phyloP scores from a whole-genome alignment of 2,329 filamentous ascomycete genomes.

The Coniochaeta sp. region DNA sequence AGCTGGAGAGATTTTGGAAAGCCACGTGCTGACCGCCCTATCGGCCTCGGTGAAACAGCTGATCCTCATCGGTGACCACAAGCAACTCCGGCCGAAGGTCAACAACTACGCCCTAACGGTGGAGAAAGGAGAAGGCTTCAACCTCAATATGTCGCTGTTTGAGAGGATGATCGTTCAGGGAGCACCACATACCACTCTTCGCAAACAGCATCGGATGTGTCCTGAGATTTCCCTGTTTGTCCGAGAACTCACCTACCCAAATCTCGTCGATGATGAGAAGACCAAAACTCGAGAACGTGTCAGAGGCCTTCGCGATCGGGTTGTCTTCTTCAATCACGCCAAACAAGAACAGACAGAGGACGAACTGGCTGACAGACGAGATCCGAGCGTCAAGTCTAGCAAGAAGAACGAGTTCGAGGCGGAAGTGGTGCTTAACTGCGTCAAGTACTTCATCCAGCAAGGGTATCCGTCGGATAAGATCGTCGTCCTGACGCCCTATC shows the following conservation, averaged over 20 bases:
- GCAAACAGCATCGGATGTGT: slow-evolving; percentile 60
- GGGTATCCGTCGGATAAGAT: slow-evolving; percentile 59
- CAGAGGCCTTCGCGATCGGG: slow-evolving; percentile 48
- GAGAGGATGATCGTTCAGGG: slow-evolving; percentile 56
- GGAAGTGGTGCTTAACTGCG: slow-evolving; percentile 55
- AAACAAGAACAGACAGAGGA: slow-evolving; percentile 40
- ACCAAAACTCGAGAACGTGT: slow-evolving; percentile 39
- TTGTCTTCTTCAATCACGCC: slow-evolving; percentile 62
- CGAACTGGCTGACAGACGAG: slow-evolving; percentile 38
- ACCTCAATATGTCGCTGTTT: slow-evolving; percentile 62
- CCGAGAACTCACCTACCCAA: slow-evolving; percentile 52
- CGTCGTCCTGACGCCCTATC: slow-evolving; percentile 65
- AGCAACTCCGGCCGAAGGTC: slow-evolving; percentile 63
- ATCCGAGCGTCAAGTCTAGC: slow-evolving; percentile 40
- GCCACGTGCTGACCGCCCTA: slow-evolving; percentile 57
- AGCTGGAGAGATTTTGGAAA: slow-evolving; percentile 66
- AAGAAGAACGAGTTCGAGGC: slow-evolving; percentile 61
- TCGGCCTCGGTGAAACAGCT: slow-evolving; percentile 50
- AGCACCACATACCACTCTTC: slow-evolving; percentile 44
- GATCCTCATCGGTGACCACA: slow-evolving; percentile 66
- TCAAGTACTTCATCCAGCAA: slow-evolving; percentile 64
- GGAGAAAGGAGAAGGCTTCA: slow-evolving; percentile 57
- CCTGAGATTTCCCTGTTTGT: slow-evolving; percentile 59
- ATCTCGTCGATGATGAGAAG: slow-evolving; percentile 45
- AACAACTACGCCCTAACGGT: slow-evolving; percentile 53